Evolutionary conservation across 169 alveolate genomes (phyloP).

Genomic region (Plasmodium inui): DNA sequence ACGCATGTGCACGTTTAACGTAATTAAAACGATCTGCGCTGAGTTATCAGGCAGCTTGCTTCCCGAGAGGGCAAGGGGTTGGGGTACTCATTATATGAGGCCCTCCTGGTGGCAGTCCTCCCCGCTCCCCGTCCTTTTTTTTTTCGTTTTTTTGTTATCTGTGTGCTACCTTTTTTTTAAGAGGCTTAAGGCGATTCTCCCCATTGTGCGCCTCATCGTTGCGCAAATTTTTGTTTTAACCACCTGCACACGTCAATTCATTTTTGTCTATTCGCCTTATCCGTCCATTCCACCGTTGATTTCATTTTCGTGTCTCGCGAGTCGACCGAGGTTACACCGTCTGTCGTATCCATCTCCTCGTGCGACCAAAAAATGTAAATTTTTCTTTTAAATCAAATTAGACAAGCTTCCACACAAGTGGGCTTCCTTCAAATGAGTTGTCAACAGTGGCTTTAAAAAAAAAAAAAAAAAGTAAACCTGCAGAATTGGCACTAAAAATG

Average conservation of each 20-base stretch:
- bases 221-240: not conserved
- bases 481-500: not conserved
- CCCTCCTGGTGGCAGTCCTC: not conserved
- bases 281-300: not conserved
- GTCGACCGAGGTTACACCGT: not conserved
- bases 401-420: not conserved
- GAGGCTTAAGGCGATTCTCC: not conserved
- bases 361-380: not conserved
- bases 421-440: not conserved
- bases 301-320: not conserved
- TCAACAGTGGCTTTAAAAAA: not conserved
- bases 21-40: not conserved
- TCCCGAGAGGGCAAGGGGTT: not conserved
- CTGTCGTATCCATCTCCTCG: not conserved
- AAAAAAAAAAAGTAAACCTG: not conserved
- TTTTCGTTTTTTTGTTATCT: not conserved
- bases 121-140: not conserved
- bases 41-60: not conserved
- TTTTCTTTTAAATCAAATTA: slow-evolving; percentile 3
- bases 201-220: not conserved
- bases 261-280: not conserved
- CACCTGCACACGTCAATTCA: not conserved
- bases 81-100: not conserved
- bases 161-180: not conserved
- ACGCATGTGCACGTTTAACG: slow-evolving; percentile 1